These are phyloP conservation scores for Lodderomyces orthopsilosis DNA, from an alignment of 1,139 yeast species.

Conservation along the genomic window DNA sequence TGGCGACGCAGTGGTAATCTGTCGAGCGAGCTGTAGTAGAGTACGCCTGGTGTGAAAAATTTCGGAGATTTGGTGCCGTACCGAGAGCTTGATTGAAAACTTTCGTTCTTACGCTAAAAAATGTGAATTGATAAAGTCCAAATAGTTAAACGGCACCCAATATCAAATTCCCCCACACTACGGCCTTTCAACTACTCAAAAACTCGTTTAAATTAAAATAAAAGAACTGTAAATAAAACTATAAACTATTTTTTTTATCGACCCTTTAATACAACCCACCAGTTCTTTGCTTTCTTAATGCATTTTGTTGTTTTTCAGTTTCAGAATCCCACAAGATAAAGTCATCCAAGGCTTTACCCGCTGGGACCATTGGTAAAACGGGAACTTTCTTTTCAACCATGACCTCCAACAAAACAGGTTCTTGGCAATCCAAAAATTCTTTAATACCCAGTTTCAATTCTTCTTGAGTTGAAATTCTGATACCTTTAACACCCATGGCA, in stretches of 20 bases:
- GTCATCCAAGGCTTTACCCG: slow-evolving; percentile 91
- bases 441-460: slow-evolving; percentile 59
- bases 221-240: slow-evolving; percentile 11
- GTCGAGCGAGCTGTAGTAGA: too few species aligned
- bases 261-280: slow-evolving; percentile 45
- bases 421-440: slow-evolving; percentile 70
- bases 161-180: too few species aligned
- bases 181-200: too few species aligned
- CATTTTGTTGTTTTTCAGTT: slow-evolving; percentile 70
- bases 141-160: too few species aligned
- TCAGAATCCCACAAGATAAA: slow-evolving; percentile 82
- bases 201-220: not conserved
- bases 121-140: too few species aligned
- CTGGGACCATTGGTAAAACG: slow-evolving; percentile 97
- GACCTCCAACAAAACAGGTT: slow-evolving; percentile 90
- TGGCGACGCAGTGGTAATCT: not conserved
- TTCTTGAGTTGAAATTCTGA: slow-evolving; percentile 66
- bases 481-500: slow-evolving; percentile 87
- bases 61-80: slow-evolving; percentile 7
- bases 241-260: not conserved
- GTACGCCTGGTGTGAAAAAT: too few species aligned
- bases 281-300: slow-evolving; percentile 59
- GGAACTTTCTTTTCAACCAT: slow-evolving; percentile 94
- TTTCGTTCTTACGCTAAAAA: too few species aligned
- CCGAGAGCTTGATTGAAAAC: too few species aligned